Evolutionary conservation across 352 stramenopile genomes (phyloP).

Genomic region (Nothophytophthora sp.): DNA sequence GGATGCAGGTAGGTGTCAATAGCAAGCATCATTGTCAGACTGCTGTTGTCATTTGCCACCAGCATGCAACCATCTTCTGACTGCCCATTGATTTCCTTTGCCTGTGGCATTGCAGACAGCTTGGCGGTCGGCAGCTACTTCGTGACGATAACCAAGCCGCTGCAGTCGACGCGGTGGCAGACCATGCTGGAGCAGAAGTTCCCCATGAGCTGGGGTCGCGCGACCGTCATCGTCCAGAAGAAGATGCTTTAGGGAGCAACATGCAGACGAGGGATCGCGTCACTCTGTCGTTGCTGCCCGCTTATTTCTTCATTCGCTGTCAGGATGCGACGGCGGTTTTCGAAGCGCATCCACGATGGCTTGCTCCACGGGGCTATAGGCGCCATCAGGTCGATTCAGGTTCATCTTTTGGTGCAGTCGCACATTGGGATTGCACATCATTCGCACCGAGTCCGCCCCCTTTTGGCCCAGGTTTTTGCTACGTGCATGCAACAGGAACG

Average conservation of each 20-base stretch:
- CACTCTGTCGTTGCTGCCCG: too few species aligned
- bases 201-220: conserved; percentile 64
- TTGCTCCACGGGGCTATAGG: conserved; percentile 46
- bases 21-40: neutral
- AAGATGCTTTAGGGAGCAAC: conserved; percentile 58
- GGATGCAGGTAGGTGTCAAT: conserved; percentile 25
- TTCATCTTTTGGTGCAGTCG: conserved; percentile 46
- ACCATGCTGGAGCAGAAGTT: conserved; percentile 63
- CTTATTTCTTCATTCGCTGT: too few species aligned
- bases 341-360: conserved; percentile 43
- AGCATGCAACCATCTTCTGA: too few species aligned
- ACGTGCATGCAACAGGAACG: conserved; percentile 77
- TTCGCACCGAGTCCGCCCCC: conserved; percentile 56
- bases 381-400: conserved; percentile 25
- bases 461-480: conserved; percentile 63
- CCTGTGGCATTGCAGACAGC: conserved; percentile 24
- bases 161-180: conserved; percentile 59
- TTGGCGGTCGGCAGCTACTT: conserved; percentile 55
- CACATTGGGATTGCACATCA: conserved; percentile 79
- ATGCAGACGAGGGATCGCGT: too few species aligned
- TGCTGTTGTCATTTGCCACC: too few species aligned
- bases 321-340: too few species aligned
- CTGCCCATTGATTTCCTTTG: conserved; percentile 1
- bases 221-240: conserved; percentile 66
- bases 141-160: conserved; percentile 60